These are phyloP conservation scores for Exophiala alcalophila DNA, from an alignment of 2,329 filamentous ascomycete species.

Conservation along the genomic window DNA sequence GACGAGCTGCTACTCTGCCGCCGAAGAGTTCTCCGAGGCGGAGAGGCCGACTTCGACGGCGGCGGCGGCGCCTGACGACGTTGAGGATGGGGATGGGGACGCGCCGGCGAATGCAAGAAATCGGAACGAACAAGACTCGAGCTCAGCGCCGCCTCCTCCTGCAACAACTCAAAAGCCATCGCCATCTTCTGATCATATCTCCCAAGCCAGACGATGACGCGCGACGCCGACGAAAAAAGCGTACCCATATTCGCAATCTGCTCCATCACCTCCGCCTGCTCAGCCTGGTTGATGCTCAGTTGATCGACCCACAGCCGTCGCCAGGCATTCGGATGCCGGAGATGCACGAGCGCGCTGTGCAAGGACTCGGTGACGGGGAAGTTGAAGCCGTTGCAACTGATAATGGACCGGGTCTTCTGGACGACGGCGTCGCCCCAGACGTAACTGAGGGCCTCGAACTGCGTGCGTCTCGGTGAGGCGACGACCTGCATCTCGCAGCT, in stretches of 20 bases:
- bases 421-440: slow-evolving; percentile 22
- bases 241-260: slow-evolving; percentile 20
- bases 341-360: slow-evolving; percentile 13
- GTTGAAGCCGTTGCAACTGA: slow-evolving; percentile 20
- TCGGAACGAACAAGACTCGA: slow-evolving; percentile 23
- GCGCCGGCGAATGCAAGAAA: slow-evolving; percentile 16
- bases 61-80: no score
- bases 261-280: slow-evolving; percentile 12
- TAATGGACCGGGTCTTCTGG: slow-evolving; percentile 8
- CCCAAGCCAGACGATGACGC: slow-evolving; percentile 30
- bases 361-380: slow-evolving; percentile 21
- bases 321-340: slow-evolving; percentile 17
- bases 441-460: slow-evolving; percentile 23
- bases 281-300: slow-evolving; percentile 21
- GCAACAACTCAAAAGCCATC: slow-evolving; percentile 16
- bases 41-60: no score
- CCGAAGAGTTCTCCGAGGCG: slow-evolving; percentile 6
- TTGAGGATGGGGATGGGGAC: no score
- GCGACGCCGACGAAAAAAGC: slow-evolving; percentile 18
- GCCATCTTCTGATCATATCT: slow-evolving; percentile 18
- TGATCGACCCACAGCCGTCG: slow-evolving; percentile 24
- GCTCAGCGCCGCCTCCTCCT: slow-evolving; percentile 20
- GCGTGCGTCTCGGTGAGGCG: slow-evolving; percentile 9
- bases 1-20: slow-evolving; percentile 7
- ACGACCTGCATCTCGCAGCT: slow-evolving; percentile 18